Base-by-base conservation (phyloP, 768 basidiomycete genomes). In the Hypholoma fasciculare region DNA sequence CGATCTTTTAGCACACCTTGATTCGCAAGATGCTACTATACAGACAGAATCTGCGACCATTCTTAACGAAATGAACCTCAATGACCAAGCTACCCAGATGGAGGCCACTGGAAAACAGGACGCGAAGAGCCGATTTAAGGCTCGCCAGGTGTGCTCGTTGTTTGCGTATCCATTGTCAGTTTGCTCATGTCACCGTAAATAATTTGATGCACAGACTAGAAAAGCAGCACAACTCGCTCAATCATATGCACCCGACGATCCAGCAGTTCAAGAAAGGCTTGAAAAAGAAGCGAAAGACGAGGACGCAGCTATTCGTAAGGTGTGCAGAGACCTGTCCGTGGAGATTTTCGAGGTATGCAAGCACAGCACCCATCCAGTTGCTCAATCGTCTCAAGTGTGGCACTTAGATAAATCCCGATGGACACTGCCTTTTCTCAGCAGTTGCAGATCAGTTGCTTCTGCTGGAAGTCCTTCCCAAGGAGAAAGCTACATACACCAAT, bases 341-440 rank as follows among this genome's bases (percentile, higher is more conserved):
- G 79, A 84, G 57, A 77, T 91, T 40, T 74, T 85, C 60, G 85
- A 94, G 79, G 90, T 87, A 42, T 23, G 46, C 60, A 16, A 23
- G 37, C 39, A 46, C 23, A 27, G 37, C 44, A 42, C 20, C 17
- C 23, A 19, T n/a, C 39, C 20, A 27, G 49, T 43, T 49, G 54
- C 57, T 46, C 50, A 42, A 47, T 46, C 23, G 37, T 37, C 38
- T 38, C 43, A 5, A 14, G 11, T 16, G 23, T 27, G 23, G 16
- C 36, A n/a, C 13, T 37, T 61, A 97, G 94, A 89, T 98, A 64
- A 87, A 87, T 58, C 94, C 96, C 16, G 96, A 98, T 65, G 96
- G 96, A 0, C 96, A 98, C 65, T 98, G 96, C 75, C 86, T 98
- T 30, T 99, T 90, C 76, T 90, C 94, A 48, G 93, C 96, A 9